phyloP scores from a whole-genome alignment of 1,139 yeast species.

The Geotrichum klebahnii region DNA sequence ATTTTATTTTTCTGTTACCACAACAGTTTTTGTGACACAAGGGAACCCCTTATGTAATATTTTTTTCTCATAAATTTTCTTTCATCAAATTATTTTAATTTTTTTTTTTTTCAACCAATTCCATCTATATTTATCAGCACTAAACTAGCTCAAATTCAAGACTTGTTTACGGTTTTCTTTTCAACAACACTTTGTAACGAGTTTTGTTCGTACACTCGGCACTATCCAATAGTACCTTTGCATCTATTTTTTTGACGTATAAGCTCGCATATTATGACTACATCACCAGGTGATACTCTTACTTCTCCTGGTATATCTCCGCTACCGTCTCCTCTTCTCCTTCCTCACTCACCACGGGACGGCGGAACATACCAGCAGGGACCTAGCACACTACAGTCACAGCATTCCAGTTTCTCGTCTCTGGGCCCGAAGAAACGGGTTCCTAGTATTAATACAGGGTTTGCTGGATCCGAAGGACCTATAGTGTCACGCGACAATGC shows the following conservation, averaged over 20 bases:
- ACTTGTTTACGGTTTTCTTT: too few relatives aligned
- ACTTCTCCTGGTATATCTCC: conserved; percentile 21
- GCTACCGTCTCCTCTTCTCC: conserved; percentile 20
- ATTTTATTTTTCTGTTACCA: too few relatives aligned
- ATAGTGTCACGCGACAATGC: conserved; percentile 6
- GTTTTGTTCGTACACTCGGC: too few relatives aligned
- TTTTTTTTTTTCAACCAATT: neutral
- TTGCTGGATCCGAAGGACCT: conserved; percentile 5
- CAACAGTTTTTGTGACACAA: neutral
- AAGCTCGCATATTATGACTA: conserved; percentile 6
- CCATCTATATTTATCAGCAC: neutral
- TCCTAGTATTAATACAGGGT: conserved; percentile 10
- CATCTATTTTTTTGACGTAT: neutral
- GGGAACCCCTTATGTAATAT: neutral
- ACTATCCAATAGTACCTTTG: neutral
- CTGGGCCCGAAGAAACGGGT: conserved; percentile 6
- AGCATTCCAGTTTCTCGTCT: neutral
- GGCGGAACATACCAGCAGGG: neutral
- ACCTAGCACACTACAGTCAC: neutral
- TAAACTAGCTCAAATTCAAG: too few relatives aligned
- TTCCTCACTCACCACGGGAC: conserved; percentile 22
- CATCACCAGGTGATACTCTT: conserved; percentile 8
- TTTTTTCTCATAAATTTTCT: neutral
- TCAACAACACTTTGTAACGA: too few relatives aligned
- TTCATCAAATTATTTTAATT: neutral